Conservation (phyloP, 2,329 filamentous ascomycete species). For the Cladosporium sp. region DNA sequence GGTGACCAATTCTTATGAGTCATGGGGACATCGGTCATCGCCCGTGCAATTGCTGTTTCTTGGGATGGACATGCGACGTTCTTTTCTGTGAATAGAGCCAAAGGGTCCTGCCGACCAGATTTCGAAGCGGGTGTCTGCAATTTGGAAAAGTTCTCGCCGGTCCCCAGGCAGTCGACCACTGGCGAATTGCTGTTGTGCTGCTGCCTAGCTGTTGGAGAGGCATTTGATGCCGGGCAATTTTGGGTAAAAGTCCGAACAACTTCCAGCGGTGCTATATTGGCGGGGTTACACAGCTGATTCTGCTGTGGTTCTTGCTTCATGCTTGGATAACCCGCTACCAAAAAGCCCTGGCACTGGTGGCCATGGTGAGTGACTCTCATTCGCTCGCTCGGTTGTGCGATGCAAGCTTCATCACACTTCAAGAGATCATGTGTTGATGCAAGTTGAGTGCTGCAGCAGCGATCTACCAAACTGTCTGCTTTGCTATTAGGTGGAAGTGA, state of each 20-base stretch:
- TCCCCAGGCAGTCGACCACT: constrained; percentile 81
- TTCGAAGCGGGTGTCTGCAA: constrained; percentile 48
- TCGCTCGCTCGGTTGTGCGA: constrained; percentile 48
- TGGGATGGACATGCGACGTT: constrained; percentile 67
- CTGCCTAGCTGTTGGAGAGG: constrained; percentile 11
- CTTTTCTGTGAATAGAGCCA: constrained; percentile 70
- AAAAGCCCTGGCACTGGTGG: constrained; percentile 30
- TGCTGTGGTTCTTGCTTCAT: constrained; percentile 32
- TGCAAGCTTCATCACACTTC: constrained; percentile 93
- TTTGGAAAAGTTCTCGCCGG: constrained; percentile 72
- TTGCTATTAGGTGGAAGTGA: constrained; percentile 95
- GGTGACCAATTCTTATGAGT: constrained; percentile 57
- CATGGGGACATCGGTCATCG: constrained; percentile 85
- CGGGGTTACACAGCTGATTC: constrained; percentile 23
- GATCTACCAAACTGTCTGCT: constrained; percentile 95
- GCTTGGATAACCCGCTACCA: constrained; percentile 29
- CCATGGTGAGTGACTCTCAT: constrained; percentile 35
- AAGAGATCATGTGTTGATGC: constrained; percentile 90
- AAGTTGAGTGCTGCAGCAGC: constrained; percentile 87
- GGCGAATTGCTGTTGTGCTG: constrained; percentile 25
- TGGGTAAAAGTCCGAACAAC: constrained; percentile 14
- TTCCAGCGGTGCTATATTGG: constrained; percentile 16
- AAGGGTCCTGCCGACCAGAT: constrained; percentile 52
- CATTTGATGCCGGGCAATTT: constrained; percentile 5
- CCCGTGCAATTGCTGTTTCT: constrained; percentile 68